Evolutionary conservation across 2,329 filamentous ascomycete genomes (phyloP).

Genomic region (Ceratocystis ficicola): DNA sequence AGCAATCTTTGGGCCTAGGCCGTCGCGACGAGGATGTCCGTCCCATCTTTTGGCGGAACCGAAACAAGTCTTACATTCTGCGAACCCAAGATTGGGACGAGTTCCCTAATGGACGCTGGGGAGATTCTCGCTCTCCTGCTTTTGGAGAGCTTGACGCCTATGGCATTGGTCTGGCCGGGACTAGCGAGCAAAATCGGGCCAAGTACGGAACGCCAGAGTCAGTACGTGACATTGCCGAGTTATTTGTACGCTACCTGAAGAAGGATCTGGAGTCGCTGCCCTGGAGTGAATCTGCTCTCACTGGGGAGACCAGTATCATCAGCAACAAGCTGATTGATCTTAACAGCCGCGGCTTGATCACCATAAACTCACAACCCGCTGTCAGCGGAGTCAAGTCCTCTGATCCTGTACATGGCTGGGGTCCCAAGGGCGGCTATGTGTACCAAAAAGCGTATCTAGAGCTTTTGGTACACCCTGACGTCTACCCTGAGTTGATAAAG

Average conservation of each 20-base stretch:
- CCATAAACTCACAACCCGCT: constrained; percentile 94
- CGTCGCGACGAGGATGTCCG: constrained; percentile 89
- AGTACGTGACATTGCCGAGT: constrained; percentile 63
- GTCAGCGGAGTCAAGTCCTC: constrained; percentile 83
- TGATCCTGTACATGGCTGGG: constrained; percentile 84
- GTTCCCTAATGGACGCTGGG: constrained; percentile 97
- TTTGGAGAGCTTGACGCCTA: constrained; percentile 94
- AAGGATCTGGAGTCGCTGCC: constrained; percentile 71
- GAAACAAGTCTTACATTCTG: constrained; percentile 87
- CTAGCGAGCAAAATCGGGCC: constrained; percentile 90
- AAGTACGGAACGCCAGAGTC: constrained; percentile 81
- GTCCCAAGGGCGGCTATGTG: constrained; percentile 85
- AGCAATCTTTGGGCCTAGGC: constrained; percentile 80
- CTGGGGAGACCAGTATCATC: constrained; percentile 68
- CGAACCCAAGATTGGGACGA: constrained; percentile 98
- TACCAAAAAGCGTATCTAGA: constrained; percentile 98
- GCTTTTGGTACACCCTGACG: constrained; percentile 67
- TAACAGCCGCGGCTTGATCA: constrained; percentile 77
- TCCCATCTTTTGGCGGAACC: constrained; percentile 97
- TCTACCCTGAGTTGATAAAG: constrained; percentile 64
- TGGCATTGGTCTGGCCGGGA: constrained; percentile 83
- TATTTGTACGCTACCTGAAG: constrained; percentile 77
- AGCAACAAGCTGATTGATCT: constrained; percentile 64
- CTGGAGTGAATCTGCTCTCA: constrained; percentile 87
- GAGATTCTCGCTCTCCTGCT: constrained; percentile 87